Conservation (phyloP, 208 protist genomes). For the Crithidia bombi region DNA sequence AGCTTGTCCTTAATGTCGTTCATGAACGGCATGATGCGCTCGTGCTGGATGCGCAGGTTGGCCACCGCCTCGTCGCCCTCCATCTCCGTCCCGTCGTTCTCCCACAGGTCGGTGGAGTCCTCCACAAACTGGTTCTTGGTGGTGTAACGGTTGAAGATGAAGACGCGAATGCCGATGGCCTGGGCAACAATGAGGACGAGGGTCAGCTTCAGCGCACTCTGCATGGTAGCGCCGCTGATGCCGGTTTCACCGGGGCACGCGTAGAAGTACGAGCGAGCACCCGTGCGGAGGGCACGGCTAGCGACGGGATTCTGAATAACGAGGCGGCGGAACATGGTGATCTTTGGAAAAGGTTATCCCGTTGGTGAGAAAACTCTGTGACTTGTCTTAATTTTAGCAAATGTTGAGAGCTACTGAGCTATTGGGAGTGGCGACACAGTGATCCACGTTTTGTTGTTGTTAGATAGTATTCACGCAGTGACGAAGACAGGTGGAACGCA, state of each 20-base stretch:
- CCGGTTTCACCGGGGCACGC: slow-evolving; percentile 66
- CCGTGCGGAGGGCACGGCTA: slow-evolving; percentile 21
- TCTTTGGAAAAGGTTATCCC: not conserved
- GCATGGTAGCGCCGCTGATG: slow-evolving; percentile 72
- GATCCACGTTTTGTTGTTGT: too few species aligned
- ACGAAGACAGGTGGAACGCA: too few species aligned
- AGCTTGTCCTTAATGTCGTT: slow-evolving; percentile 82
- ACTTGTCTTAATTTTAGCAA: not conserved
- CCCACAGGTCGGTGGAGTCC: slow-evolving; percentile 81
- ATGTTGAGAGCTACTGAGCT: not conserved
- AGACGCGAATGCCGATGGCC: slow-evolving; percentile 37
- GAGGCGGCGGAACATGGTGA: slow-evolving; percentile 71
- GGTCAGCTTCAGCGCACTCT: slow-evolving; percentile 39
- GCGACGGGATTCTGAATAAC: slow-evolving; percentile 13
- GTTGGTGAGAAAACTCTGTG: not conserved
- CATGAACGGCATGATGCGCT: slow-evolving; percentile 92
- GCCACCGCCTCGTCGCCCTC: slow-evolving; percentile 86
- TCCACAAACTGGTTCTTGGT: slow-evolving; percentile 80
- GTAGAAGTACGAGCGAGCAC: slow-evolving; percentile 75
- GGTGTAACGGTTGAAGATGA: slow-evolving; percentile 55
- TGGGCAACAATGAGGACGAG: slow-evolving; percentile 38
- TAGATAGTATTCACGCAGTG: too few species aligned
- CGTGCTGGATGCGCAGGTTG: slow-evolving; percentile 86
- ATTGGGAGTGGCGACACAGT: too few species aligned
- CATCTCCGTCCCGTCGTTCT: slow-evolving; percentile 82